Evolutionary conservation across 2,329 filamentous ascomycete species (phyloP).

Genomic region (Aspergillus sp.): DNA sequence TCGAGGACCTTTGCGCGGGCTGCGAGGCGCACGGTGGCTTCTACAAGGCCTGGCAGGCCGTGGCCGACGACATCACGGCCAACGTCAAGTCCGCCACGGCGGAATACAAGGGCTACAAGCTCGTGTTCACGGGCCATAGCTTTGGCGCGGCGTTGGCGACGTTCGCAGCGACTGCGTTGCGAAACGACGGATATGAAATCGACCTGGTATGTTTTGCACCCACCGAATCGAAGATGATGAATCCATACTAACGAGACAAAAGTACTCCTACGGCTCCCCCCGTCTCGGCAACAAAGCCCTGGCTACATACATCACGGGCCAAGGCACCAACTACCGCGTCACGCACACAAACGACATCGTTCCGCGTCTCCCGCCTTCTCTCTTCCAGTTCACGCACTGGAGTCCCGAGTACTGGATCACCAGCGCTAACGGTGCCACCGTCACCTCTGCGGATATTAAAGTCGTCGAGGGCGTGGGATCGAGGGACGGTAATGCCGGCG

Average conservation of each 20-base stretch:
- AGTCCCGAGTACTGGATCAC: constrained; percentile 45
- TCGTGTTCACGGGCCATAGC: constrained; percentile 52
- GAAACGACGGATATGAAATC: constrained; percentile 40
- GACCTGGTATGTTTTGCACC: constrained; percentile 41
- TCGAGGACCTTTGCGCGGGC: constrained; percentile 42
- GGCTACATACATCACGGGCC: constrained; percentile 38
- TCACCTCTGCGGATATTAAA: constrained; percentile 32
- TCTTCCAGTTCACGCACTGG: constrained; percentile 34
- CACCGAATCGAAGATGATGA: too few species aligned
- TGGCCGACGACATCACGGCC: constrained; percentile 36
- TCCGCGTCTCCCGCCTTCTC: constrained; percentile 37
- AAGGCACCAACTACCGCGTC: constrained; percentile 36
- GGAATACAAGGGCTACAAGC: constrained; percentile 40
- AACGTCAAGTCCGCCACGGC: constrained; percentile 33
- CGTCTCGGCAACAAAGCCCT: constrained; percentile 42
- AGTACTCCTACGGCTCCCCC: constrained; percentile 46
- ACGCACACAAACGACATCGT: constrained; percentile 42
- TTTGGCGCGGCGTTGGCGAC: constrained; percentile 53
- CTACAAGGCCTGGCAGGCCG: constrained; percentile 45
- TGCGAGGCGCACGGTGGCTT: constrained; percentile 50
- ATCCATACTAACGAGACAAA: background rate
- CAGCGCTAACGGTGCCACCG: constrained; percentile 25
- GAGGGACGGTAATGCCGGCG: constrained; percentile 35
- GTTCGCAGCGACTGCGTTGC: constrained; percentile 47
- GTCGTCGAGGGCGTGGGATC: constrained; percentile 34